Evolutionary conservation across 2,329 filamentous ascomycete species (phyloP).

Genomic region (Claviceps lovelessii): DNA sequence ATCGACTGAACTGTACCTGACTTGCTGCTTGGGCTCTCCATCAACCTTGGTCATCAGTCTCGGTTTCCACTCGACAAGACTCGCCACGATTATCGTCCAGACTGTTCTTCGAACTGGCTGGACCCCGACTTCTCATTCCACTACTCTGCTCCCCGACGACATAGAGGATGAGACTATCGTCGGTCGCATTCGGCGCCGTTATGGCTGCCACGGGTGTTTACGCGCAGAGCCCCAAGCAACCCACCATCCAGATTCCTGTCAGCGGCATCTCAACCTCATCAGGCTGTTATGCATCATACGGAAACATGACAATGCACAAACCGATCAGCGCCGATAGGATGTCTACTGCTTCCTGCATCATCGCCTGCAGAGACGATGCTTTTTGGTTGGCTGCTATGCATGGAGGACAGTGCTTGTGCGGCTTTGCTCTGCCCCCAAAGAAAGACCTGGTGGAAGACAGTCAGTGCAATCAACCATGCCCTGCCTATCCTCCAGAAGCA

Average conservation of each 20-base stretch:
- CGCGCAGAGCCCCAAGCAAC: conserved; percentile 15
- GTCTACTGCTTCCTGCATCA: conserved; percentile 28
- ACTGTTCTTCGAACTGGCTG: not conserved
- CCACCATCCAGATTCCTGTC: conserved; percentile 22
- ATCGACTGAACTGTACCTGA: conserved; percentile 10
- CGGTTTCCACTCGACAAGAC: not conserved
- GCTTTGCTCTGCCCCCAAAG: conserved; percentile 48
- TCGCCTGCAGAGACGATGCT: conserved; percentile 27
- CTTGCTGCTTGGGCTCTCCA: not conserved
- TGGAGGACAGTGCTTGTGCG: conserved; percentile 57
- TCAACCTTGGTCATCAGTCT: not conserved
- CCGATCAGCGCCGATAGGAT: conserved; percentile 9
- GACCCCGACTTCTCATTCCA: not conserved
- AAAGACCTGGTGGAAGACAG: conserved; percentile 37
- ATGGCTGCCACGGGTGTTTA: conserved; percentile 15
- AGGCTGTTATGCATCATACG: conserved; percentile 35
- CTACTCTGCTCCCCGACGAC: not conserved
- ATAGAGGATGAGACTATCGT: conserved; percentile 18
- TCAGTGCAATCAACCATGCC: conserved; percentile 52
- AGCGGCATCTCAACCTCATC: conserved; percentile 28
- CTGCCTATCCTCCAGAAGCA: conserved; percentile 43
- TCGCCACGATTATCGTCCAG: not conserved
- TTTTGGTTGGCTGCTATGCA: conserved; percentile 48
- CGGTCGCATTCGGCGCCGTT: conserved; percentile 15
- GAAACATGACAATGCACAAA: conserved; percentile 21